Percentiles rank a stretch among this genome's conserved stretches.
Conservation (phyloP, 1,284 basidiomycete genomes). For the Leccinum pachyderme region DNA sequence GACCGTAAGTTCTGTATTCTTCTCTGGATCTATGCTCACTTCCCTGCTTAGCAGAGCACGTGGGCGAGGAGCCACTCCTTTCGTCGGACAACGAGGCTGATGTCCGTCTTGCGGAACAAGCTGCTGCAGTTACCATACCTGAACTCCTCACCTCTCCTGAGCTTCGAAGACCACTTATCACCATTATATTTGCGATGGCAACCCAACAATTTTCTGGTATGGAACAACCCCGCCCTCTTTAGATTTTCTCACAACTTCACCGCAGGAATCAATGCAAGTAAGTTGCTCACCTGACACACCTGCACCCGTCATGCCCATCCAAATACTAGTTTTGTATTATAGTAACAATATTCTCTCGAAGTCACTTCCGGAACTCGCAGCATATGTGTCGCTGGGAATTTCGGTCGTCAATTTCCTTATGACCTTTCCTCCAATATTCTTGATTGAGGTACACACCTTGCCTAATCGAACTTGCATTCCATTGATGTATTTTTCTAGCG, state of each 20-base stretch:
- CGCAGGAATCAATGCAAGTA: constrained; percentile 55
- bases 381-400: constrained; percentile 76
- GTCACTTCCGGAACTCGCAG: constrained; percentile 73
- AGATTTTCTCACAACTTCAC: constrained; percentile 6
- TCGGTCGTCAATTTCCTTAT: constrained; percentile 80
- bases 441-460: constrained; percentile 64
- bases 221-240: constrained; percentile 6
- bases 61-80: constrained; percentile 46
- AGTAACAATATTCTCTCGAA: constrained; percentile 83
- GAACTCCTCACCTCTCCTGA: constrained; percentile 56
- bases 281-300: constrained; percentile 2
- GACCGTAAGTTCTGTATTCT: constrained; percentile 24
- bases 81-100: constrained; percentile 36
- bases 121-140: constrained; percentile 47
- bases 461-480: not conserved
- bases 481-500: constrained; percentile 41
- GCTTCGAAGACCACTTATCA: constrained; percentile 64
- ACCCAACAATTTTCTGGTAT: constrained; percentile 78
- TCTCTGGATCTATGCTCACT: not conserved
- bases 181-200: constrained; percentile 71
- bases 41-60: constrained; percentile 21
- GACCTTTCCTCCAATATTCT: constrained; percentile 80
- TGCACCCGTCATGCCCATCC: constrained; percentile 29
- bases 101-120: constrained; percentile 12
- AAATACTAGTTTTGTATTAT: constrained; percentile 76